Evolutionary conservation across 371 early-diverging fungal genomes (phyloP), one percentile per base, ranked within the genome.

Genomic region (Blakeslea trispora): DNA sequence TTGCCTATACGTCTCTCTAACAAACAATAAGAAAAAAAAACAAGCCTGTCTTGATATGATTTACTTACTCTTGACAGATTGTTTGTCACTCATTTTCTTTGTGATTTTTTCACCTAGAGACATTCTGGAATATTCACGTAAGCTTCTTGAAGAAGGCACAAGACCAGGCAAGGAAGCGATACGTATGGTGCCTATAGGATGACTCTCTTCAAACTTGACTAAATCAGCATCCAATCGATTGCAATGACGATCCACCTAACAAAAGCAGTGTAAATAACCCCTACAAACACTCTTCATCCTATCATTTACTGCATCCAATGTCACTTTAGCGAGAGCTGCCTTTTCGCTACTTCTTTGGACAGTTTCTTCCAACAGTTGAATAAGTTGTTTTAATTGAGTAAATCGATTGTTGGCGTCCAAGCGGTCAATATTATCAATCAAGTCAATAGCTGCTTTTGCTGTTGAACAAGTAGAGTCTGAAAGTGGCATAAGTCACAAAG

Each of bases 281-380:
- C 7, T 32, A 24, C 7, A 28, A 28, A 28, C 43, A 5, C 6
- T 6, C 11, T 49, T 15, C 17, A 21, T 35, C 13, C 17, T 17
- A 42, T 5, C 6, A 31, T 41, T n/a, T 79, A 94, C 96, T 58
- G 88, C 78, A 54, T 96, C 94, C 59, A 90, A 96, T 0, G 95
- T 93, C 42, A 92, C 88, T 19, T 88, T 85, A 3, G 95, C 95
- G 19, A 96, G 62, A 0, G 89, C 85, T 0, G 94, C 91, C 57
- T 95, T 96, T 43, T 94, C 94, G 63, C 93, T 93, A 18, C 94
- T 91, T 61, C 93, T 84, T 64, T 91, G 88, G 22, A 92, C 69
- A 21, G 85, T 87, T 13, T 87, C 88, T 14, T 21, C 89, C 68
- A 34, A 80, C 55, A n/a, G 64, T 84, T 50, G 72, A 28, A 28